Evolutionary conservation across 75 land plant genomes (phyloP), one percentile per base, ranked within the genome.

Genomic region (Pseudotsuga menziesii): DNA sequence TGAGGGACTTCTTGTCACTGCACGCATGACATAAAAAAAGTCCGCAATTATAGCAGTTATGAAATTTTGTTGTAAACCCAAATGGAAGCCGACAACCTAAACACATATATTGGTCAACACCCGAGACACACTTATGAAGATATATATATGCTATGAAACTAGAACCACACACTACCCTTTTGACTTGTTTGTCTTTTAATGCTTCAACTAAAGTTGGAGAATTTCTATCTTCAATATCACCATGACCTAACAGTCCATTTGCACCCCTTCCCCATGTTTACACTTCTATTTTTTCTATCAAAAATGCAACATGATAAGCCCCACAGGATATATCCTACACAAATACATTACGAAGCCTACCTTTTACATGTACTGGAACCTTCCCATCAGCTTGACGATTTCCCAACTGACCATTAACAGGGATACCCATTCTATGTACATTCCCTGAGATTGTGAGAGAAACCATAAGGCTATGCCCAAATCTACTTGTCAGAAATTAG

Each of bases 1-100:
- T 94, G 29, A 86, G 85, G n/a, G 89, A 85, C 82, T 94, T 94
- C 80, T 89, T 97, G 61, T 91, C 84, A 78, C 99, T 97, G 85
- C 99, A 97, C 17, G 93, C 83, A 85, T 97, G 95, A 60, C 99
- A 97, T 67, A 89, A 96, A 11, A 89, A 90, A 62, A 91, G 98
- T 5, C 98, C 99, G 87, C 99, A 96, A 73, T 97, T 92, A 77
- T 97, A 97, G 76, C 99, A 97, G 78, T 97, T 97, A 63, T 97
- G 99, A 6, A 98, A 88, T 84, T 94, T 97, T 76, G 98, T 87
- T 61, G 96, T 97, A 83, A 97, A 97, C 57, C 96, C 94, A 83
- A 97, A 97, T 62, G 95, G 95, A 58, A 85, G 83, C 73, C 90
- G 92, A 72, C 99, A 97, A 27, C 98, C 99, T 52, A 95, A 94